Evolutionary conservation across 1,139 yeast genomes (phyloP).

Genomic region (Keqinozyma sinolaborantium): DNA sequence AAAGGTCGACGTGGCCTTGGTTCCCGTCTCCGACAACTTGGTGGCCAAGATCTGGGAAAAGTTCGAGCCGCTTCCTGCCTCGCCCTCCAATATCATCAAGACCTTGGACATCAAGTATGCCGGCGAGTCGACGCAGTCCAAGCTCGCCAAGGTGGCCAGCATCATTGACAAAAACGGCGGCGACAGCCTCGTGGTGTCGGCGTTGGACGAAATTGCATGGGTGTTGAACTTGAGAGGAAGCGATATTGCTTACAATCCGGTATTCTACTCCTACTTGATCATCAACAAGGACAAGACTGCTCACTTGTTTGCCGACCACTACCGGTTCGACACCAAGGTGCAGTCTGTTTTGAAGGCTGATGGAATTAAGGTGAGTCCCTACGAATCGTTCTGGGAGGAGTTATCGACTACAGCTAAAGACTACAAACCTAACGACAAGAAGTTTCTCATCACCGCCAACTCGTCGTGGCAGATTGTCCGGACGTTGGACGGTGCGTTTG

Average conservation of each 20-base stretch:
- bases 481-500: slow-evolving; percentile 37
- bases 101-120: slow-evolving; percentile 41
- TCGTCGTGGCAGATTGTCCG: slow-evolving; percentile 83
- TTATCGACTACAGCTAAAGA: slow-evolving; percentile 41
- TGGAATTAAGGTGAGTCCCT: slow-evolving; percentile 48
- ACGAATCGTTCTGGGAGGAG: slow-evolving; percentile 54
- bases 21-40: slow-evolving; percentile 66
- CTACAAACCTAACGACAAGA: slow-evolving; percentile 33
- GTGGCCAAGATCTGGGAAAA: slow-evolving; percentile 72
- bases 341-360: slow-evolving; percentile 29
- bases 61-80: slow-evolving; percentile 47
- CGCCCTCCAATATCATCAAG: slow-evolving; percentile 40
- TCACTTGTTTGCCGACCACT: slow-evolving; percentile 48
- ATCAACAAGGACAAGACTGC: slow-evolving; percentile 42
- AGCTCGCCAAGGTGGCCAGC: slow-evolving; percentile 44
- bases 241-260: slow-evolving; percentile 80
- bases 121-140: slow-evolving; percentile 45
- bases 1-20: slow-evolving; percentile 52
- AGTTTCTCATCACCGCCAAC: slow-evolving; percentile 58
- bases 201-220: slow-evolving; percentile 91
- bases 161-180: slow-evolving; percentile 40
- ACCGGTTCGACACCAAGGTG: slow-evolving; percentile 28
- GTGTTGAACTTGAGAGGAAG: slow-evolving; percentile 81
- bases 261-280: slow-evolving; percentile 77
- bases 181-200: slow-evolving; percentile 54